Evolutionary conservation across 208 protist genomes (phyloP), one percentile per base, ranked within the genome.

Genomic region (Leptomonas pyrrhocoris): DNA sequence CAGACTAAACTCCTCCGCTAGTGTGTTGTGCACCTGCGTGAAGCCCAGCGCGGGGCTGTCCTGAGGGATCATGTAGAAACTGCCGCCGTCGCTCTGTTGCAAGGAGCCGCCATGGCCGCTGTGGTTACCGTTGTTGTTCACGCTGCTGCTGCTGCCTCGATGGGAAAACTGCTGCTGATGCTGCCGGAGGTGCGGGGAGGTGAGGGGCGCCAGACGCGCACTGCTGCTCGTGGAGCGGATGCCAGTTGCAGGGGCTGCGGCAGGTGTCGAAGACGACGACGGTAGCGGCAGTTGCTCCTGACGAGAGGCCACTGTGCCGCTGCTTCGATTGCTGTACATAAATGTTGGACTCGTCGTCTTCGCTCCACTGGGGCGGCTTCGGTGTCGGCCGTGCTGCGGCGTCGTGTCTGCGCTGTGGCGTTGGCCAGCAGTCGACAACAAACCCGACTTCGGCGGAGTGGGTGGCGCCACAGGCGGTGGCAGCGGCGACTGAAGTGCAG

Each of bases 1-100:
- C 19, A 94, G 61, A 62, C 81, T 92, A 62, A 90, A 88, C 49
- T 88, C 79, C 69, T 85, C 84, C 4, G 81, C 75, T 8, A 89
- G 61, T 1, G 80, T 80, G 73, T 81, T 85, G 31, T 81, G 55
- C 51, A 90, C 83, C 30, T 72, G 73, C 3, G 79, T 88, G 57
- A 89, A 92, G 27, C 80, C 79, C 25, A 89, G 66, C 36, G 79
- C 81, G 27, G 83, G 86, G 54, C 71, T 83, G 9, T 68, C 66
- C 45, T 57, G 51, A 13, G 74, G 75, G 11, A 65, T 25, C n/a
- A 68, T 50, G 46, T 43, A 45, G 31, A 16, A 66, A 13, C 60
- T 66, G 8, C 42, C 45, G 23, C 31, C n/a, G 8, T 66, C 60
- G 12, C 46, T 55, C 25, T n/a, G 28, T 31, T 11, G 30, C 60